Evolutionary conservation across 257 asterid genomes (phyloP), one percentile per base, ranked within the genome.

Genomic region (Datura wrightii): DNA sequence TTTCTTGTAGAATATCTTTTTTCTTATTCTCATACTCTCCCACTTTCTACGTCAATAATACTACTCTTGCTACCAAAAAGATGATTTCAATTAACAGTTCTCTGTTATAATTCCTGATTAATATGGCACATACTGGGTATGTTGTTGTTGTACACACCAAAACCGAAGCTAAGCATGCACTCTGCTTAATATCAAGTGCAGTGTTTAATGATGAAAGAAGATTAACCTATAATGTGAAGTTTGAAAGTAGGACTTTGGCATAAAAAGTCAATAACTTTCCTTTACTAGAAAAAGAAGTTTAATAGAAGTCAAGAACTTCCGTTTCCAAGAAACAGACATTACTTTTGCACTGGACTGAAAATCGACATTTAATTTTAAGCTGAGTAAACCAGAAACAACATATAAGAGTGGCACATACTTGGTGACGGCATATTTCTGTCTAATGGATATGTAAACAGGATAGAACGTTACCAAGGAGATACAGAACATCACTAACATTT

Each of bases 351-450:
- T 19, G 9, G 36, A 59, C 67, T 59, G 13, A 59, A 59, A 59
- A n/a, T 8, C 36, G 14, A n/a, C 36, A 59, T 58, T 5, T 16
- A 58, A 18, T 6, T 59, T n/a, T 7, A 19, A n/a, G 36, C 36
- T 58, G 65, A 59, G 67, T 59, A 59, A 59, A 59, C 36, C 67
- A 59, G 37, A 59, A 59, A 59, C 66, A 59, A 19, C 36, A 59
- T 59, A 59, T n/a, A 59, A 59, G n/a, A n/a, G n/a, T n/a, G n/a
- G n/a, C n/a, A 59, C 37, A 8, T 59, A 59, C 36, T n/a, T n/a
- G 37, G 66, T 7, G 13, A 59, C 8, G 36, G 36, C 37, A 3
- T 59, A 19, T 8, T n/a, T 18, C 10, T 59, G 10, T 11, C 66
- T n/a, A 59, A n/a, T 59, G 66, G 66, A 59, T n/a, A 19, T 7